These are phyloP conservation scores for Jamesozyma rosinii DNA, from an alignment of 805 yeast genomes.

Conservation along the genomic window DNA sequence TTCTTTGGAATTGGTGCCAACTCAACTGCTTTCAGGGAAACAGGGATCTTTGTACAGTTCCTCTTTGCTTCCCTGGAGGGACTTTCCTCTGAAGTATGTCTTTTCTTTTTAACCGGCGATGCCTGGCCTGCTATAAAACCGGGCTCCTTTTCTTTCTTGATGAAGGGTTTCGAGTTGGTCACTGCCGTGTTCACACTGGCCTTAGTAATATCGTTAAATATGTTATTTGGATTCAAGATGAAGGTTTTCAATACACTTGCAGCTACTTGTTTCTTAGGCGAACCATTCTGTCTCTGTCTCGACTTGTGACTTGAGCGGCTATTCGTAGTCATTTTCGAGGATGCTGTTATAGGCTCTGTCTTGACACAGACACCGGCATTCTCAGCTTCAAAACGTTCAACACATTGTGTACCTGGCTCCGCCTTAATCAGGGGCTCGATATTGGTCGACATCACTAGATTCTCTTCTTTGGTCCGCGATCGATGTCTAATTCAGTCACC, in stretches of 20 bases:
- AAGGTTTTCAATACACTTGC: background rate
- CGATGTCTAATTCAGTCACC: too few relatives aligned
- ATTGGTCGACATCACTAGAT: background rate
- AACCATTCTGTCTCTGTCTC: background rate
- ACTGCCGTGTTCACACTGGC: background rate
- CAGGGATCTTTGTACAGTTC: background rate
- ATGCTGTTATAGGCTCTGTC: background rate
- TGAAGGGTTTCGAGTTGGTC: background rate
- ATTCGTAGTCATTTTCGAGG: background rate
- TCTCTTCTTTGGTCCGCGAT: too few relatives aligned
- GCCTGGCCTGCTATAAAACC: background rate
- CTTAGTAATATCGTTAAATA: background rate
- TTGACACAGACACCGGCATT: background rate
- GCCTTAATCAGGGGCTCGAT: background rate
- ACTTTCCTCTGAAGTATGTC: background rate
- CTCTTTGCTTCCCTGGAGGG: too few relatives aligned
- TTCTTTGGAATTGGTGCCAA: background rate
- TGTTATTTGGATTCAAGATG: conserved; percentile 1
- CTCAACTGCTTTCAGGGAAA: background rate
- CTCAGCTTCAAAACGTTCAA: background rate
- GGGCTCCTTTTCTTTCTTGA: background rate
- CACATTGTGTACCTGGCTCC: background rate
- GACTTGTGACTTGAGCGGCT: background rate
- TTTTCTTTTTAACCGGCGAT: background rate
- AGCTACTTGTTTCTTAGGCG: background rate